phyloP scores from a whole-genome alignment of 2,329 filamentous ascomycete genomes.

The Microcyclospora tardicrescens region DNA sequence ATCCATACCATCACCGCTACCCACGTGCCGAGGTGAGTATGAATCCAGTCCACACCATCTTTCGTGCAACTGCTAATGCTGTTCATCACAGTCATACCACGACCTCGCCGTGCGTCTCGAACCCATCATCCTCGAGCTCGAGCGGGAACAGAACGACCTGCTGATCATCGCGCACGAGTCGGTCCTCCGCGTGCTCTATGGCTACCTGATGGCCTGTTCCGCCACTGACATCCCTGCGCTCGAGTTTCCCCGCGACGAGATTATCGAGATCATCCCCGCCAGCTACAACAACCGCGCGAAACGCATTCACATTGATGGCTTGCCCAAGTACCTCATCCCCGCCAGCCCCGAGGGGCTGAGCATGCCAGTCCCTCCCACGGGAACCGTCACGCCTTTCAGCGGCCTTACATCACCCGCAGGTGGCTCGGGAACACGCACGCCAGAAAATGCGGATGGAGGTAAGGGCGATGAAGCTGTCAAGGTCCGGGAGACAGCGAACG shows the following conservation, averaged over 20 bases:
- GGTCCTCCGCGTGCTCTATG: conserved; percentile 91
- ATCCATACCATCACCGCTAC: conserved; percentile 95
- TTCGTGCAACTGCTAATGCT: neutral
- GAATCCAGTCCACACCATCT: neutral
- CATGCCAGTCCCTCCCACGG: conserved; percentile 57
- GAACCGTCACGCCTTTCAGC: conserved; percentile 37
- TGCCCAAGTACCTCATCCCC: conserved; percentile 55
- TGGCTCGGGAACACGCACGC: conserved; percentile 5
- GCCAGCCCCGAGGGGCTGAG: conserved; percentile 69
- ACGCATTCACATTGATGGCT: conserved; percentile 67
- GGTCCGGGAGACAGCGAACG: too few species aligned
- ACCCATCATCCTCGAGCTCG: conserved; percentile 92
- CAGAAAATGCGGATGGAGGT: conserved; percentile 3
- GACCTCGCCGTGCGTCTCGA: conserved; percentile 95
- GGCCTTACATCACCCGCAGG: conserved; percentile 26
- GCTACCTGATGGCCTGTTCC: conserved; percentile 96
- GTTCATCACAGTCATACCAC: conserved; percentile 65
- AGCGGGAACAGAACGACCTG: conserved; percentile 94
- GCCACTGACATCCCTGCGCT: conserved; percentile 87
- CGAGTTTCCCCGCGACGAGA: conserved; percentile 89
- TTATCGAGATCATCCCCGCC: conserved; percentile 96
- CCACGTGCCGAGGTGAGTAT: conserved; percentile 73
- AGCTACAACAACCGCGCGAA: conserved; percentile 95
- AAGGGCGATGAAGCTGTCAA: too few species aligned
- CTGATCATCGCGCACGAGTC: conserved; percentile 97